phyloP scores from a whole-genome alignment of 1,284 basidiomycete species.

The Chiua sp. region DNA sequence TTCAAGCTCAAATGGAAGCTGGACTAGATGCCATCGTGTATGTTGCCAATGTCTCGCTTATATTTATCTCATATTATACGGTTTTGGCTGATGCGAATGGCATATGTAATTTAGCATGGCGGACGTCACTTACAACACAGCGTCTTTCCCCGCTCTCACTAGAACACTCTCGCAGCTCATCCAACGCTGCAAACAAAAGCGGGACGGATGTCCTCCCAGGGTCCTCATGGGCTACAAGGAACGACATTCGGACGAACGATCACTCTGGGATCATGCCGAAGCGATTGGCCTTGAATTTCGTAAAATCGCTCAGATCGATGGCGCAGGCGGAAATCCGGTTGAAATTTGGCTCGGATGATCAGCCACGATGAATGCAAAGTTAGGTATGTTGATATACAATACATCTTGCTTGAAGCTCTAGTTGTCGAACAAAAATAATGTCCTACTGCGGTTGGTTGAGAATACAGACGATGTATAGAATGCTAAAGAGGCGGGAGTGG shows the following conservation, averaged over 20 bases:
- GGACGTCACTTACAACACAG: slow-evolving; percentile 89
- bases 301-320: slow-evolving; percentile 56
- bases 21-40: slow-evolving; percentile 66
- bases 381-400: slow-evolving; percentile 16
- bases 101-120: slow-evolving; percentile 65
- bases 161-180: slow-evolving; percentile 57
- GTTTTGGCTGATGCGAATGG: neutral
- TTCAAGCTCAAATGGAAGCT: slow-evolving; percentile 43
- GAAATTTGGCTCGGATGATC: slow-evolving; percentile 73
- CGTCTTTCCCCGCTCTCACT: slow-evolving; percentile 76
- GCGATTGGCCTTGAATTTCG: slow-evolving; percentile 58
- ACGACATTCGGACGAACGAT: slow-evolving; percentile 74
- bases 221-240: slow-evolving; percentile 85
- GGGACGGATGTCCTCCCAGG: slow-evolving; percentile 41
- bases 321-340: slow-evolving; percentile 62
- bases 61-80: neutral
- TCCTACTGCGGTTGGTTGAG: neutral
- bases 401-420: neutral
- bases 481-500: slow-evolving; percentile 73
- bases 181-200: slow-evolving; percentile 24
- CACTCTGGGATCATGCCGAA: slow-evolving; percentile 67
- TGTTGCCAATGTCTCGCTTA: slow-evolving; percentile 18
- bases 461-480: slow-evolving; percentile 9
- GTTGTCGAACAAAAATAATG: neutral
- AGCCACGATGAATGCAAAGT: slow-evolving; percentile 3